A percentile compares a stretch with the other conserved stretches of the same genome.
Conservation (phyloP, 192 early-diverging fungal genomes). For the Linnemannia zychae region DNA sequence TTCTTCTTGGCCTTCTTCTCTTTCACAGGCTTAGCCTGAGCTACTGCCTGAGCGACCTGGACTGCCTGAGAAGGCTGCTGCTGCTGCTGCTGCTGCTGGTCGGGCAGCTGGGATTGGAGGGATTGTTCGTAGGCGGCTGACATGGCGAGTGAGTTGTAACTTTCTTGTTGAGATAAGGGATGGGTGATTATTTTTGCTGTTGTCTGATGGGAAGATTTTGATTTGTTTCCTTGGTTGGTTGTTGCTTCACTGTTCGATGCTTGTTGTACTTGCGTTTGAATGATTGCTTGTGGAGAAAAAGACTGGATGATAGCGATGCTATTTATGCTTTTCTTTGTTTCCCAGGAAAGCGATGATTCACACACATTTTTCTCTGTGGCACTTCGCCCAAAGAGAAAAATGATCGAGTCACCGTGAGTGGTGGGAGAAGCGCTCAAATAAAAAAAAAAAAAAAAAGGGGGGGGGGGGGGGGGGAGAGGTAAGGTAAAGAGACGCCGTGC, state of each 20-base stretch:
- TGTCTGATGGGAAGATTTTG: neutral
- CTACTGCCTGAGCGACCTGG: neutral
- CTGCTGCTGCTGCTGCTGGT: constrained; percentile 10
- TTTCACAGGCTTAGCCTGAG: constrained; percentile 3
- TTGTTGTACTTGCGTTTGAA: neutral
- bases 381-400: neutral
- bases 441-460: no score
- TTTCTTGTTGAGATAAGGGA: neutral
- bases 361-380: neutral
- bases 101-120: neutral
- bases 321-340: neutral
- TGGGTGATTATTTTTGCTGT: neutral
- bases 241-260: neutral
- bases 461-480: no score
- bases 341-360: neutral
- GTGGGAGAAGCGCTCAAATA: no score
- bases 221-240: neutral
- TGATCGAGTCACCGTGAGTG: neutral
- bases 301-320: neutral
- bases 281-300: neutral
- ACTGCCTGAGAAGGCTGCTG: neutral
- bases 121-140: neutral
- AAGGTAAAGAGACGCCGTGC: no score
- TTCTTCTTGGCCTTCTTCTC: constrained; percentile 30
- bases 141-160: constrained; percentile 5